Percentiles rank a stretch among this genome's conserved stretches.
Conservation (phyloP, 2,329 filamentous ascomycete genomes). For the Penicillium aurantiogriseum region DNA sequence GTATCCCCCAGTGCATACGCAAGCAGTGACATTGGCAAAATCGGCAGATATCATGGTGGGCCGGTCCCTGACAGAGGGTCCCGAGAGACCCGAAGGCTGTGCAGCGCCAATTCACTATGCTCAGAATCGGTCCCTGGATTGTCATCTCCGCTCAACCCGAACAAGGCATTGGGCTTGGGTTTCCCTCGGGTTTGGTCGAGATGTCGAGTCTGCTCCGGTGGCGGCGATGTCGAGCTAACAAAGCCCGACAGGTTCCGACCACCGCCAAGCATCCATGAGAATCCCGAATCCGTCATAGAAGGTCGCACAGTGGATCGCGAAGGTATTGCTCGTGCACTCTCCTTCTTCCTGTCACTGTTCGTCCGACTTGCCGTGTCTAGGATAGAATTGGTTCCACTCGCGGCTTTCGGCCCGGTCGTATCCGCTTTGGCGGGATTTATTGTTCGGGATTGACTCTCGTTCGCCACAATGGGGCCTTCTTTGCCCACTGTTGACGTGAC, state of each 20-base stretch:
- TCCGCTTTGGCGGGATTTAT: slow-evolving; percentile 5
- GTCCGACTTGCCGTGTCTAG: slow-evolving; percentile 4
- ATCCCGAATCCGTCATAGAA: slow-evolving; percentile 47
- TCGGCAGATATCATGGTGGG: slow-evolving; percentile 2
- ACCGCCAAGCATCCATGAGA: slow-evolving; percentile 53
- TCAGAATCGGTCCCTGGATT: slow-evolving; percentile 30
- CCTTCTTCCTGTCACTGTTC: slow-evolving; percentile 8
- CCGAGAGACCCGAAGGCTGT: slow-evolving; percentile 36
- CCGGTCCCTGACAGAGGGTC: slow-evolving; percentile 20
- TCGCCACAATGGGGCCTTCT: not conserved
- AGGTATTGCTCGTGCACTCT: slow-evolving; percentile 22
- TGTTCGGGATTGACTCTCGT: slow-evolving; percentile 7
- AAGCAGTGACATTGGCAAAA: not conserved
- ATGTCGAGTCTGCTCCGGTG: slow-evolving; percentile 45
- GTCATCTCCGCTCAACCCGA: slow-evolving; percentile 35
- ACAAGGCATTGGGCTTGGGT: slow-evolving; percentile 34
- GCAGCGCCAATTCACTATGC: slow-evolving; percentile 41
- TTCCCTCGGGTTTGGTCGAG: slow-evolving; percentile 31
- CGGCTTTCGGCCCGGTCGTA: slow-evolving; percentile 8
- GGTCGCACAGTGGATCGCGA: slow-evolving; percentile 34
- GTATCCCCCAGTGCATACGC: not conserved
- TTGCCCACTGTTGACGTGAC: not conserved
- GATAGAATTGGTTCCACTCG: slow-evolving; percentile 13
- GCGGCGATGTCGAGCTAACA: slow-evolving; percentile 45
- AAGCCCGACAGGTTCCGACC: slow-evolving; percentile 46